Conservation (phyloP, 805 yeast species). For the Metschnikowia shivogae region DNA sequence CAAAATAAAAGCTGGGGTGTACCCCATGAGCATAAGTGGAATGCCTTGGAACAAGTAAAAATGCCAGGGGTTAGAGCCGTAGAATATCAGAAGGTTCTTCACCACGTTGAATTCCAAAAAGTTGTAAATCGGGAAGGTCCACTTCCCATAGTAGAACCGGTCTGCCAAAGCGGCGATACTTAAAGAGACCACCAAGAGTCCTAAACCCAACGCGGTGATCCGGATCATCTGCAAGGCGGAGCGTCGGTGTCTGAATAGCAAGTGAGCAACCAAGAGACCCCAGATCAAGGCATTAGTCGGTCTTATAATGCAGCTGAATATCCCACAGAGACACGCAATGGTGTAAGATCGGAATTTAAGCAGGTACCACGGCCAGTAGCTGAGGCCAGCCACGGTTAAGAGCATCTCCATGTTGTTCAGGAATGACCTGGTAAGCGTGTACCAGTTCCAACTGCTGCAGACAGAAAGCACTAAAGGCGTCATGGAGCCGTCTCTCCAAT, state of each 20-base stretch:
- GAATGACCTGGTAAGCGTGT: slow-evolving; percentile 74
- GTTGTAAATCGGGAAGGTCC: slow-evolving; percentile 60
- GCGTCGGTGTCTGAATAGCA: slow-evolving; percentile 10
- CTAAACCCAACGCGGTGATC: slow-evolving; percentile 20
- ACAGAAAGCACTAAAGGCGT: slow-evolving; percentile 49
- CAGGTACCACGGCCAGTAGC: slow-evolving; percentile 65
- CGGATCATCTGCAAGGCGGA: slow-evolving; percentile 24
- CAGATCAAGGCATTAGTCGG: slow-evolving; percentile 84
- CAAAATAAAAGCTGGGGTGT: slow-evolving; percentile 54
- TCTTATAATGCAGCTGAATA: slow-evolving; percentile 63
- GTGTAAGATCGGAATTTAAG: slow-evolving; percentile 18
- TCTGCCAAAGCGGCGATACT: slow-evolving; percentile 34
- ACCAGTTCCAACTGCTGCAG: slow-evolving; percentile 77
- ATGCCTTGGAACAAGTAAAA: slow-evolving; percentile 81
- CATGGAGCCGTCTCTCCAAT: slow-evolving; percentile 35
- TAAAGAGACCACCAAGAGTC: neutral
- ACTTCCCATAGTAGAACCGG: slow-evolving; percentile 51
- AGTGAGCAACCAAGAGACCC: slow-evolving; percentile 52
- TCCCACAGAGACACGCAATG: slow-evolving; percentile 48
- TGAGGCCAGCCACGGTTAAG: slow-evolving; percentile 61
- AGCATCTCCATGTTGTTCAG: slow-evolving; percentile 78
- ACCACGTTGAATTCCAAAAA: slow-evolving; percentile 77
- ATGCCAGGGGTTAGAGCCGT: slow-evolving; percentile 81
- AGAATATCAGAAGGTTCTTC: slow-evolving; percentile 69
- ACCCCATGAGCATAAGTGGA: slow-evolving; percentile 68